These are phyloP conservation scores for Diplosphaera chodatii DNA, from an alignment of 139 green algal genomes.

Conservation along the genomic window DNA sequence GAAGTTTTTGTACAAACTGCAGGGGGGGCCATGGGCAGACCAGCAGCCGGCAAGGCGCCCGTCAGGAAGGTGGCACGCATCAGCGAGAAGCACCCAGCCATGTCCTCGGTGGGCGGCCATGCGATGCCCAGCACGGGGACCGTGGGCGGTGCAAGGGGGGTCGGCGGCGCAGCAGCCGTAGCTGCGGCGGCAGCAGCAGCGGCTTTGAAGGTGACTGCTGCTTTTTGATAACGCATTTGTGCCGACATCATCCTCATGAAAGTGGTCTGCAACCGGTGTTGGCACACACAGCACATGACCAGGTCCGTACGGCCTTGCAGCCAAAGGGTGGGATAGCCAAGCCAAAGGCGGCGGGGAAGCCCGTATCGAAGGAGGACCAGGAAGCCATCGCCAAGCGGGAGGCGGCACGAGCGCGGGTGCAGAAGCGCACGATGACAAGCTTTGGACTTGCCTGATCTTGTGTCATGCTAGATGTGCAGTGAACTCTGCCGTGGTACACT, in stretches of 20 bases:
- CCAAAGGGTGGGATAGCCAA: neutral
- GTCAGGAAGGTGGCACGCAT: neutral
- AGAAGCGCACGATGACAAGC: constrained; percentile 47
- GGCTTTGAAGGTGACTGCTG: constrained; percentile 1
- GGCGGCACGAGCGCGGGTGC: constrained; percentile 60
- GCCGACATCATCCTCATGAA: too few relatives aligned
- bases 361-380: constrained; percentile 53
- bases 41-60: constrained; percentile 18
- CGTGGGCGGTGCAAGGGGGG: constrained; percentile 35
- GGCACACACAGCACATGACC: too few relatives aligned
- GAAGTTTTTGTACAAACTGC: too few relatives aligned
- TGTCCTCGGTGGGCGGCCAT: constrained; percentile 39
- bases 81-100: neutral
- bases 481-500: too few relatives aligned
- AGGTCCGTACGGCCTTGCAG: neutral
- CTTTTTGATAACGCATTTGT: too few relatives aligned
- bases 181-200: constrained; percentile 2
- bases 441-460: constrained; percentile 50
- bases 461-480: too few relatives aligned
- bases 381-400: constrained; percentile 60
- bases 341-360: constrained; percentile 15
- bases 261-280: too few relatives aligned
- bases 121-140: constrained; percentile 31
- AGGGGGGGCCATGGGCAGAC: too few relatives aligned
- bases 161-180: constrained; percentile 6